Evolutionary conservation across 2,329 filamentous ascomycete genomes (phyloP), one percentile per base, ranked within the genome.

Genomic region (Alternaria atra): DNA sequence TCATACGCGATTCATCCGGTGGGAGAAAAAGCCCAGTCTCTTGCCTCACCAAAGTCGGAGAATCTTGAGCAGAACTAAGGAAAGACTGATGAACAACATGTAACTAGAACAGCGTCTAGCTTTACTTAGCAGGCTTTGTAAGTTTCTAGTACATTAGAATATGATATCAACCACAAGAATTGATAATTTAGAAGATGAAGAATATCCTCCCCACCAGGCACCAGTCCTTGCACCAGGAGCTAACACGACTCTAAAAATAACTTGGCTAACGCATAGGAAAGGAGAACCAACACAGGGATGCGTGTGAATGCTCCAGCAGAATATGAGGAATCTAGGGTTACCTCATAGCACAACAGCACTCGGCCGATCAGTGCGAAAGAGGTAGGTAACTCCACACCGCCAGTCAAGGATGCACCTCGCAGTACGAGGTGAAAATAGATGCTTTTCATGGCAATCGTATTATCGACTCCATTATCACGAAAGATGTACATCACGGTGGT

Each of bases 381-480:
- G 27, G 44, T 47, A 32, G 27, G 27, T 17, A 32, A 47, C 27
- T 32, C 44, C 44, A 47, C 44, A 47, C 44, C 27, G 27, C 27
- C 13, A 27, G 44, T 47, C 29, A 10, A 47, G 44, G 44, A 47
- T 47, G 17, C 27, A 47, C 23, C 44, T 47, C 27, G 44, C 44
- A 20, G 30, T 20, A 32, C 27, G n/a, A 47, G 27, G 27, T 32
- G 29, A 32, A 32, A 47, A 17, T 20, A 30, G 29, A 47, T 32
- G 44, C 27, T 32, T 32, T 32, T 12, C 32, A 30, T 47, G 17
- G 27, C n/a, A 13, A 6, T 47, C 27, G 44, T 20, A 32, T 10
- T 17, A 17, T 47, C 44, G 44, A 32, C n/a, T 13, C 27, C 44
- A n/a, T 47, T 30, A 47, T 47, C 44, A 47, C 44, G 44, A 47